Evolutionary conservation across 768 basidiomycete genomes (phyloP).

Genomic region (Mycena epipterygia): DNA sequence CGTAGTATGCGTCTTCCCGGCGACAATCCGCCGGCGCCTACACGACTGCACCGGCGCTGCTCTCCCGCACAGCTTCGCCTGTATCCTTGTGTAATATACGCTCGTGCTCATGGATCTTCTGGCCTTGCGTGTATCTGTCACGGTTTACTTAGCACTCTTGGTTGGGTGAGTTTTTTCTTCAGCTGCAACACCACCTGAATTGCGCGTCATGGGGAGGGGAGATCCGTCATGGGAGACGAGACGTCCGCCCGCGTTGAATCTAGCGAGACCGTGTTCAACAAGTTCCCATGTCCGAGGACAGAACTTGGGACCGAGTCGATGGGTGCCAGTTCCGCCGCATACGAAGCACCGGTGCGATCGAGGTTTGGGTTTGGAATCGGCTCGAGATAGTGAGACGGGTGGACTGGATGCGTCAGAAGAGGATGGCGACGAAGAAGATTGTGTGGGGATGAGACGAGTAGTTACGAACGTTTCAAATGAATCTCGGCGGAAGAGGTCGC

Average conservation of each 20-base stretch:
- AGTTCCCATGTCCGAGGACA: conserved; percentile 27
- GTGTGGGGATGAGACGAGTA: not conserved
- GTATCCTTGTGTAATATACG: no score
- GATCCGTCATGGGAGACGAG: conserved; percentile 22
- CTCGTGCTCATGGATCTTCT: no score
- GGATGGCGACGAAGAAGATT: not conserved
- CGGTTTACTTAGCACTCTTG: no score
- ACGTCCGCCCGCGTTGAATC: not conserved
- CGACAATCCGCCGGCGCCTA: no score
- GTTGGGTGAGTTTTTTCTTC: no score
- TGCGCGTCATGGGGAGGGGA: conserved; percentile 21
- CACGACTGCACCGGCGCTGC: no score
- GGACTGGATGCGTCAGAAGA: not conserved
- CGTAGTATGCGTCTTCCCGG: no score
- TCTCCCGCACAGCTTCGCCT: no score
- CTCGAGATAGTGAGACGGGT: not conserved
- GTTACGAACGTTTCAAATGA: conserved; percentile 6
- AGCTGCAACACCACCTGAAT: conserved; percentile 10
- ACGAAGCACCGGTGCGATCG: conserved; percentile 26
- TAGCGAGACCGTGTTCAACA: conserved; percentile 13
- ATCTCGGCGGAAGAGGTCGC: not conserved
- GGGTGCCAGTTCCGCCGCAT: conserved; percentile 17
- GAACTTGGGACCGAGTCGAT: conserved; percentile 15
- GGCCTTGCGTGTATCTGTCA: no score
- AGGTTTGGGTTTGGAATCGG: not conserved